These are phyloP conservation scores for Zoysia pacifica DNA, from an alignment of 176 grass and related monocot species.

Conservation along the genomic window DNA sequence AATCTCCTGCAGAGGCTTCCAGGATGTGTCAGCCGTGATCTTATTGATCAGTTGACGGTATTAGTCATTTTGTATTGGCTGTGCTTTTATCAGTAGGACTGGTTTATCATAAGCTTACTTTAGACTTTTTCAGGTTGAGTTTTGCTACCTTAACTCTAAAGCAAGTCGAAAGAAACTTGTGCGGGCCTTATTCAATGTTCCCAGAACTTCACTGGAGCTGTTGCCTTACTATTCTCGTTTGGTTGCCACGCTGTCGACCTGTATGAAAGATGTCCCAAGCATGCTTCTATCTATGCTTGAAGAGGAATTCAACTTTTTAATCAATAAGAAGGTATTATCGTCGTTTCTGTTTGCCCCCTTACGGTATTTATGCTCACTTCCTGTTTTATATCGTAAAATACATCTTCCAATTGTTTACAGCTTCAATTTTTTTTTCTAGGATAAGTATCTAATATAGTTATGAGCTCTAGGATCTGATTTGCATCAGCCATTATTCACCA, in stretches of 20 bases:
- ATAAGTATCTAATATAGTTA: slow-evolving; percentile 2
- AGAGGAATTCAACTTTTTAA: slow-evolving; percentile 98
- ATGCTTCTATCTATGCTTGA: slow-evolving; percentile 88
- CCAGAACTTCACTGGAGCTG: slow-evolving; percentile 92
- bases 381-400: slow-evolving; percentile 18
- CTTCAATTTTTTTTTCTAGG: slow-evolving; percentile 4
- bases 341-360: slow-evolving; percentile 15
- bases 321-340: slow-evolving; percentile 91
- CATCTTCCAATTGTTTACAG: slow-evolving; percentile 8
- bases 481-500: neutral
- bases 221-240: slow-evolving; percentile 97
- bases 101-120: slow-evolving; percentile 40
- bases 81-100: neutral
- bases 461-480: slow-evolving; percentile 20
- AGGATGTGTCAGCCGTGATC: slow-evolving; percentile 94
- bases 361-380: slow-evolving; percentile 28
- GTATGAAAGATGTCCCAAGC: slow-evolving; percentile 92
- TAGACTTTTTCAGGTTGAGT: slow-evolving; percentile 76
- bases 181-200: slow-evolving; percentile 75
- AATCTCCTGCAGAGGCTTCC: slow-evolving; percentile 83
- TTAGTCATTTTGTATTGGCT: slow-evolving; percentile 27
- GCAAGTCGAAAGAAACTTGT: slow-evolving; percentile 96
- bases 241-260: slow-evolving; percentile 85
- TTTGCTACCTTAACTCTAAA: slow-evolving; percentile 99
- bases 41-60: slow-evolving; percentile 97